Evolutionary conservation across 345 rosid genomes (phyloP), one percentile per base, ranked within the genome.

Genomic region (Jatropha curcas): DNA sequence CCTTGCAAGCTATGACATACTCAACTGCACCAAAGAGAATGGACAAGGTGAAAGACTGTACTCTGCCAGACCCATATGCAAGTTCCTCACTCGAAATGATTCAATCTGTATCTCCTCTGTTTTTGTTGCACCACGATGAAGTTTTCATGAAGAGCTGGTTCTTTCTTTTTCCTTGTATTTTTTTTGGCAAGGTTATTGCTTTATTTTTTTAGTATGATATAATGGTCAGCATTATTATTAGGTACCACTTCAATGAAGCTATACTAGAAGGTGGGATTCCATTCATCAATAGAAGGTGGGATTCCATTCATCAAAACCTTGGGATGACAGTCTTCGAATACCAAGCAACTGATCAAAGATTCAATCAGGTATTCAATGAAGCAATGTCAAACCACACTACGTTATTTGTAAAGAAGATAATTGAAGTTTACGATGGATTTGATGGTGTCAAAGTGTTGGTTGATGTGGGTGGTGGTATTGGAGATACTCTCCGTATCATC

Each of bases 81-180:
- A n/a, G n/a, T n/a, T 84, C 59, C 77, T 85, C 60, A 69, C 68
- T 45, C 74, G 73, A 53, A 76, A 79, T 52, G 81, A 76, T 12
- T 39, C 22, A 12, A 86, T 79, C 4, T 77, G 83, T 27, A 20
- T 82, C 76, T 60, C 84, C 85, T 68, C 79, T 82, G 71, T 53
- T 82, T 28, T 65, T 75, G 48, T 61, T 85, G 69, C 68, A 76
- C 31, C 82, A 74, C 9, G 86, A 83, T 28, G 76, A 75, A 34
- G 83, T 83, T 71, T 73, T 77, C 71, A 76, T 80, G 65, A 52
- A 82, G 33, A 75, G 79, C 27, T 84, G 88, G 90, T 83, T 39
- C 7, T 39, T 39, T 6, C 1, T 8, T 39, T 6, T 39, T 39
- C 4, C 4, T 35, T 35, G 7, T 35, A 39, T 12, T 39, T 39